Conservation (phyloP, 2,329 filamentous ascomycete genomes). For the Tolypocladium amazonense region DNA sequence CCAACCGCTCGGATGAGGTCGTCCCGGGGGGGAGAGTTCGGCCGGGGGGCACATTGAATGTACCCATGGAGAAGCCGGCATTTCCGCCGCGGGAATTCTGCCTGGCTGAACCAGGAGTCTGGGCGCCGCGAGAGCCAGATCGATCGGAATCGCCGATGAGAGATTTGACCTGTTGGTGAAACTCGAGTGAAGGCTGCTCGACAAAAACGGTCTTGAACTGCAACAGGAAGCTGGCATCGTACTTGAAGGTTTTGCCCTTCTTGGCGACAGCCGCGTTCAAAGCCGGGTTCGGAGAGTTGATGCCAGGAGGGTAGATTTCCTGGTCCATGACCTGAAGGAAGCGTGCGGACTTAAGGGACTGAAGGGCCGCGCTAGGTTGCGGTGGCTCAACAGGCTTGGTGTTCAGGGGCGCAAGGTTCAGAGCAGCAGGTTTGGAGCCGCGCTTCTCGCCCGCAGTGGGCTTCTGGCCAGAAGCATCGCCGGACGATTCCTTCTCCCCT, state of each 20-base stretch:
- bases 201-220: constrained; percentile 96
- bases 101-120: constrained; percentile 43
- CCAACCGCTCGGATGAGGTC: constrained; percentile 69
- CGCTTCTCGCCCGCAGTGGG: constrained; percentile 47
- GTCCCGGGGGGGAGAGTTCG: constrained; percentile 62
- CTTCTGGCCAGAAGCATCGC: constrained; percentile 38
- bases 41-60: constrained; percentile 43
- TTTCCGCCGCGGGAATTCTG: constrained; percentile 42
- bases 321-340: constrained; percentile 73
- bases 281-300: constrained; percentile 84
- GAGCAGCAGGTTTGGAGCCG: constrained; percentile 65
- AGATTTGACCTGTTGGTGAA: constrained; percentile 81
- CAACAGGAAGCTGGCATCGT: constrained; percentile 88
- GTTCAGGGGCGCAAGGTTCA: constrained; percentile 76
- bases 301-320: constrained; percentile 70
- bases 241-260: constrained; percentile 80
- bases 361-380: constrained; percentile 87
- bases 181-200: constrained; percentile 90
- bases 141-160: constrained; percentile 68
- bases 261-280: constrained; percentile 71
- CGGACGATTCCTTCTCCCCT: constrained; percentile 29
- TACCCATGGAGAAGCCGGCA: constrained; percentile 55
- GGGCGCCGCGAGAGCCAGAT: constrained; percentile 40
- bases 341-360: constrained; percentile 82
- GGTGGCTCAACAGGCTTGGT: constrained; percentile 81